Evolutionary conservation across 164 flowering plant genomes (phyloP).

Genomic region (Kingdonia uniflora): DNA sequence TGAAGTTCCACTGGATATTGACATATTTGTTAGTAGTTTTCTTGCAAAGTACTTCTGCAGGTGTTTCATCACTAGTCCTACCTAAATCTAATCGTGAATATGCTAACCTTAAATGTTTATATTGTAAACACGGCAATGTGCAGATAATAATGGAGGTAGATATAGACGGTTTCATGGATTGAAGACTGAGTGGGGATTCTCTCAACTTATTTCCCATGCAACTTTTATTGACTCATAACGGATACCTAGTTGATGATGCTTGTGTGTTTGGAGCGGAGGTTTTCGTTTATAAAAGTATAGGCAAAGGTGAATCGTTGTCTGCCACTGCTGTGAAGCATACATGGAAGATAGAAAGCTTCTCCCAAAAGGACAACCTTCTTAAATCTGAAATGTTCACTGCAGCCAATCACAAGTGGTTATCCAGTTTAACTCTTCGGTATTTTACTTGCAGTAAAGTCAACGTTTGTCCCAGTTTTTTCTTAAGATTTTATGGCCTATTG

Average conservation of each 20-base stretch:
- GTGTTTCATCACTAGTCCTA: too few species aligned
- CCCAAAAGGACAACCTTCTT: background rate
- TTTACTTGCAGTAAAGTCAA: too few species aligned
- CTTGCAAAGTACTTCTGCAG: too few species aligned
- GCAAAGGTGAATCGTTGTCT: background rate
- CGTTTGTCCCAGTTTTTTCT: too few species aligned
- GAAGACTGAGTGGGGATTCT: constrained; percentile 9
- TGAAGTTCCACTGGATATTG: too few species aligned
- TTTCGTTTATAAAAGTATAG: constrained; percentile 1
- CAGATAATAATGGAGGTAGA: background rate
- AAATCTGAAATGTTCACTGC: constrained; percentile 4
- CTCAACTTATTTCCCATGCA: constrained; percentile 2
- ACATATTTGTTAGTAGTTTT: too few species aligned
- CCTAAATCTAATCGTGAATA: too few species aligned
- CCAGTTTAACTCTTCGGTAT: too few species aligned
- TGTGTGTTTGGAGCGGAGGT: constrained; percentile 9
- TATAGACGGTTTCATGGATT: constrained; percentile 3
- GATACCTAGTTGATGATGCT: constrained; percentile 6
- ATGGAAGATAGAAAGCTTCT: constrained; percentile 3
- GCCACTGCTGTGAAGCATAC: background rate
- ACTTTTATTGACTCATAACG: constrained; percentile 6
- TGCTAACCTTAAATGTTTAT: too few species aligned
- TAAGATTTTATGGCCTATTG: too few species aligned
- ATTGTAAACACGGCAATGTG: too few species aligned
- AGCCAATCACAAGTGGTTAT: constrained; percentile 3